Evolutionary conservation across 257 asterid species (phyloP), one percentile per base, ranked within the genome.

Genomic region (Nicotiana undulata): DNA sequence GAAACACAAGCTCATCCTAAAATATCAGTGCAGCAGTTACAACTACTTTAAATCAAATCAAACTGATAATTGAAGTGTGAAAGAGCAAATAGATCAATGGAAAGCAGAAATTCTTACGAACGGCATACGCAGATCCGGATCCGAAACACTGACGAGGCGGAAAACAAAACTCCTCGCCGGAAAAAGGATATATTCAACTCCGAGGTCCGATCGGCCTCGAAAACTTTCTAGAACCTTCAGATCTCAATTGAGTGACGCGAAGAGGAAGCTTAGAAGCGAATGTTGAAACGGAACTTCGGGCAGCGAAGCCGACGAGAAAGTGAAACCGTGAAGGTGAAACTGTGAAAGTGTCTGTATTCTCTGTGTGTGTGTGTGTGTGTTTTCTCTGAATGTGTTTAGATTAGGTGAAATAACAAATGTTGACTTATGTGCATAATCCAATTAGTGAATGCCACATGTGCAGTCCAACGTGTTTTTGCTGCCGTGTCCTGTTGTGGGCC

Each of bases 401-500:
- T 70, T 44, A 44, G 56, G 77, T 49, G 61, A 74, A 74, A 74
- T 24, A 49, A 24, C 78, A 74, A 49, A 74, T 74, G 44, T 74
- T 79, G 82, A 79, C 76, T 64, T 49, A 51, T 79, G 60, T 64
- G 55, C 0, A n/a, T 17, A 13, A 3, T 34, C 82, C 77, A 79
- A 65, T 79, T 56, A 10, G 0, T 64, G 46, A 17, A 12, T 20
- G 46, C 77, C 82, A 64, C 82, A 4, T 79, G 6, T 0, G 18
- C 65, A 24, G 5, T 63, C 51, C 46, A 12, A 49, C 82, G 82
- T 64, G 82, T 64, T 79, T 8, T 60, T 68, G 70, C 44, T 79
- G 44, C 65, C 65, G 46, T 52, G 65, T 64, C 77, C 6, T 32
- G 2, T 7, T 51, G 22, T 26, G 72, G 67, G 60, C 81, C 13